Percentiles rank a stretch among this genome's conserved stretches.
These are phyloP conservation scores for Pseudevernia furfuracea DNA, from an alignment of 495 filamentous ascomycete genomes.

Conservation along the genomic window DNA sequence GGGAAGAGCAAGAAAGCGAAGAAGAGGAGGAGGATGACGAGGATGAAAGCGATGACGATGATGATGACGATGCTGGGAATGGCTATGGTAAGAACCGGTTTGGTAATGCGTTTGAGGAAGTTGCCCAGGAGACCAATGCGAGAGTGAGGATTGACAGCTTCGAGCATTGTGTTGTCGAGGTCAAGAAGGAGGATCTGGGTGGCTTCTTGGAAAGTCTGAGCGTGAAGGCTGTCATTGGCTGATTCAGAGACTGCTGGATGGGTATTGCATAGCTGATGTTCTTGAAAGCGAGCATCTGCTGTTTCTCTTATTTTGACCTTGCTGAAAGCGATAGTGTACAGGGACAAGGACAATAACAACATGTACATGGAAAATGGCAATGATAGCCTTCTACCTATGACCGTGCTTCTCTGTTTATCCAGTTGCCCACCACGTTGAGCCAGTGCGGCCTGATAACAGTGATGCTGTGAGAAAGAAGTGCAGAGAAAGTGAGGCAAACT, in stretches of 20 bases:
- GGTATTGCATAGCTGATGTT: background rate
- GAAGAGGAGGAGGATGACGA: slow-evolving; percentile 43
- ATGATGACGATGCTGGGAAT: slow-evolving; percentile 55
- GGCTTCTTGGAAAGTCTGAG: slow-evolving; percentile 89
- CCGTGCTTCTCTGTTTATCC: background rate
- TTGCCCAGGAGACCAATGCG: slow-evolving; percentile 83
- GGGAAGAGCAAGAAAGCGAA: slow-evolving; percentile 41
- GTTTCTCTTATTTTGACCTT: background rate
- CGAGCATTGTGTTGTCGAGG: slow-evolving; percentile 94
- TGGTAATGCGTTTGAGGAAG: slow-evolving; percentile 91
- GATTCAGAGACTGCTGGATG: background rate
- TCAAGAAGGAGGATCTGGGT: slow-evolving; percentile 86
- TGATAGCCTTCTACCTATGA: background rate
- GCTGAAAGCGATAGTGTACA: slow-evolving; percentile 4
- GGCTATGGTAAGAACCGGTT: slow-evolving; percentile 78
- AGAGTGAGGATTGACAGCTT: slow-evolving; percentile 91
- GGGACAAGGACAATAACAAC: background rate
- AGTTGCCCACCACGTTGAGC: background rate
- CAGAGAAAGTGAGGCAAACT: background rate
- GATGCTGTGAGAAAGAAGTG: background rate
- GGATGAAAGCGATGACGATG: slow-evolving; percentile 48
- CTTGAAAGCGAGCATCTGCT: slow-evolving; percentile 13
- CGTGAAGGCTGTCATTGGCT: slow-evolving; percentile 86
- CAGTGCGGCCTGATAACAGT: background rate
- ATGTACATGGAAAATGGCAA: background rate